These are phyloP conservation scores for Clonostachys byssicola DNA, from an alignment of 2,329 filamentous ascomycete genomes.

Conservation along the genomic window DNA sequence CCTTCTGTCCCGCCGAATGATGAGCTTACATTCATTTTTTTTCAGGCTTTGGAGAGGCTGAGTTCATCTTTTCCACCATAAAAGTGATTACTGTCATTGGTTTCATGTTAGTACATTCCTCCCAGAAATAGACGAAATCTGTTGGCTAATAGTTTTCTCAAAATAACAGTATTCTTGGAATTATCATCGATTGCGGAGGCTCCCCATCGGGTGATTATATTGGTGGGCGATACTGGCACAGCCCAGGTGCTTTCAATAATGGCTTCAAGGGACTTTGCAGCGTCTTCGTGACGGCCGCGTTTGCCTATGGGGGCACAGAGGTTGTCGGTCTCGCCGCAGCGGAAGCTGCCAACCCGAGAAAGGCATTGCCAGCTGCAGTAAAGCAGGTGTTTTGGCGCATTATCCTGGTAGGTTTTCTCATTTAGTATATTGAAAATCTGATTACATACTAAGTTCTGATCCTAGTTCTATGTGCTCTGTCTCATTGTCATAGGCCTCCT, in stretches of 20 bases:
- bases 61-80: slow-evolving; percentile 82
- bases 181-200: slow-evolving; percentile 56
- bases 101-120: slow-evolving; percentile 64
- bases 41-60: slow-evolving; percentile 77
- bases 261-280: slow-evolving; percentile 72
- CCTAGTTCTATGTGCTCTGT: slow-evolving; percentile 75
- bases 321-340: slow-evolving; percentile 72
- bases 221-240: slow-evolving; percentile 44
- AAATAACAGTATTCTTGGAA: slow-evolving; percentile 50
- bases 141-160: slow-evolving; percentile 3
- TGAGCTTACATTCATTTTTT: too few species aligned
- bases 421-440: too few species aligned
- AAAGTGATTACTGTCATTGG: slow-evolving; percentile 84
- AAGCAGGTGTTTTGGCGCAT: slow-evolving; percentile 71
- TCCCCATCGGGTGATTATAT: slow-evolving; percentile 53
- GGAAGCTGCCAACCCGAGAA: slow-evolving; percentile 65
- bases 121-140: slow-evolving; percentile 16
- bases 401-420: slow-evolving; percentile 39
- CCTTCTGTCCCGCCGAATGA: too few species aligned
- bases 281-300: slow-evolving; percentile 70
- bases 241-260: slow-evolving; percentile 58
- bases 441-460: too few species aligned
- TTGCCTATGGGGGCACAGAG: slow-evolving; percentile 70
- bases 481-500: slow-evolving; percentile 54
- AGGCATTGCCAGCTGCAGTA: slow-evolving; percentile 74